Base-by-base conservation (phyloP, 768 basidiomycete genomes). In the Glaciozyma martinii region DNA sequence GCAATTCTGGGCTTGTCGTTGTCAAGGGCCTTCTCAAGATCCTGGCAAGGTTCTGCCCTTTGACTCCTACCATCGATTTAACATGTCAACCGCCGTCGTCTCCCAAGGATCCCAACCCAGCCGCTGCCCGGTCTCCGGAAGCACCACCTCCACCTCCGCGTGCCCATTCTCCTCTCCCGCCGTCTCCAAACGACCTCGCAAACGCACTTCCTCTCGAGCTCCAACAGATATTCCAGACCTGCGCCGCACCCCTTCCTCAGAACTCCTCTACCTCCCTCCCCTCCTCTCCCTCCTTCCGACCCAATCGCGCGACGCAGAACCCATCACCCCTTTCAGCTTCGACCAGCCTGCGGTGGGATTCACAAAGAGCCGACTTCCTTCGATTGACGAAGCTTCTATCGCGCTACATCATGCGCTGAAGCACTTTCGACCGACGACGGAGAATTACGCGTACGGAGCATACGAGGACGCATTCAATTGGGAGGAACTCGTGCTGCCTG, bases 401-500 rank as follows among this genome's bases (percentile, higher is more conserved):
- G 87, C 87, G 0, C 78, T 97, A 12, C 93, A 97, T 76, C 86
- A 85, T 75, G 88, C 89, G 0, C 78, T 95, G 49, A 89, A 93
- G 72, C 75, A 80, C 55, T 92, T 95, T 77, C 80, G 73, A 27
- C 89, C 89, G 0, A 21, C 71, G 78, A 62, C 63, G 0, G 12
- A 74, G 74, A 19, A 83, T 42, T 95, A 94, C 67, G 86, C 90
- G 0, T 72, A 66, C 15, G 76, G 76, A 5, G 79, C 84, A 7
- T 98, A 94, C 71, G 78, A 78, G 3, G 79, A 84, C 32, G 88
- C 89, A 3, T 98, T 98, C 80, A 95, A 95, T 76, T 98, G 92
- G 92, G 72, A 76, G 23, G 82, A 87, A 53, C 79, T 94, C 3
- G 73, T 75, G 5, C 80, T 94, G 19, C 86, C 86, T 3, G 78